phyloP scores from a whole-genome alignment of 495 filamentous ascomycete species.

The Aspergillus egyptiacus region DNA sequence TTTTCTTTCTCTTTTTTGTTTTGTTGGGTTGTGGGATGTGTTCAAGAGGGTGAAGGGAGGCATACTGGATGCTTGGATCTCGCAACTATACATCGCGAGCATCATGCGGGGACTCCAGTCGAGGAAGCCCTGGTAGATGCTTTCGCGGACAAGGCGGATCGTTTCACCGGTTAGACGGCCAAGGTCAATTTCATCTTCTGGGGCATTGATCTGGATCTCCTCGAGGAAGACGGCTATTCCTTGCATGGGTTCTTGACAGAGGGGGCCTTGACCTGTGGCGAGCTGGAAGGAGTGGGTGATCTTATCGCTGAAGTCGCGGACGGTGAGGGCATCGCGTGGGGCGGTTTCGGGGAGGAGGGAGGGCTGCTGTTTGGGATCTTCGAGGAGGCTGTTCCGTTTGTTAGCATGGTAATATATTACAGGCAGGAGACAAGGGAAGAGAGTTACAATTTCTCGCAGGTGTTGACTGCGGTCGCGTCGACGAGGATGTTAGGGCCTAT shows the following conservation, averaged over 20 bases:
- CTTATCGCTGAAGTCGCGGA: constrained; percentile 80
- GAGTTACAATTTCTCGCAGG: constrained; percentile 68
- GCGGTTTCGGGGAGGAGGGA: constrained; percentile 18
- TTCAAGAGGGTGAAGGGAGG: constrained; percentile 15
- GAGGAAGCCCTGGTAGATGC: constrained; percentile 81
- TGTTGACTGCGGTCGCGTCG: constrained; percentile 67
- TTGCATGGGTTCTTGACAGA: constrained; percentile 92
- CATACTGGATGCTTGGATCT: constrained; percentile 91
- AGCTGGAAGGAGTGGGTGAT: constrained; percentile 91
- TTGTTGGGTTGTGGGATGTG: no score
- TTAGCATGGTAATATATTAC: neutral
- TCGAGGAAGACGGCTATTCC: constrained; percentile 90
- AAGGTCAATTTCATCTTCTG: constrained; percentile 62
- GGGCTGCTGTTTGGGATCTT: constrained; percentile 34
- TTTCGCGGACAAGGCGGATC: constrained; percentile 77
- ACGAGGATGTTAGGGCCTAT: constrained; percentile 86
- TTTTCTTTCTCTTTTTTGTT: no score
- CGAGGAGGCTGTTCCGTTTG: constrained; percentile 28
- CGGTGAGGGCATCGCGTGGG: constrained; percentile 51
- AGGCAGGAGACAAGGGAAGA: neutral
- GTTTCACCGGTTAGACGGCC: constrained; percentile 84
- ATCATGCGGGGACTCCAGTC: constrained; percentile 93
- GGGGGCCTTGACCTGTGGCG: constrained; percentile 77
- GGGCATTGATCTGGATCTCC: constrained; percentile 55
- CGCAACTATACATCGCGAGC: constrained; percentile 97